Evolutionary conservation across 2,329 filamentous ascomycete genomes (phyloP).

Genomic region (Aspergillus pseudoglaucus): DNA sequence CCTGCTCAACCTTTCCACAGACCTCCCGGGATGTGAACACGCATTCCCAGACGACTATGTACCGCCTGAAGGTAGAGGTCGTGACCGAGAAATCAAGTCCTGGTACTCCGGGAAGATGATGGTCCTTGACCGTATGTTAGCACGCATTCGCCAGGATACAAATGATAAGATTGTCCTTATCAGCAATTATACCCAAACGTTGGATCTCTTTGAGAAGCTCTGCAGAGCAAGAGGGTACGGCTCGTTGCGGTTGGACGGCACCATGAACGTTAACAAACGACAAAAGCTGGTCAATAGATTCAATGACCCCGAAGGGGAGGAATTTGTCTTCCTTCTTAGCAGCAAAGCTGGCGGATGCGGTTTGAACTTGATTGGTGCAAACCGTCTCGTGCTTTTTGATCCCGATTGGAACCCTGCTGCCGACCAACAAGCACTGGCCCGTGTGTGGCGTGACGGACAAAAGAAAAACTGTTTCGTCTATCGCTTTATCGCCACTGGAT

Average conservation of each 20-base stretch:
- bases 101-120: constrained; percentile 99
- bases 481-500: constrained; percentile 96
- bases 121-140: constrained; percentile 95
- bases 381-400: constrained; percentile 91
- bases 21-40: constrained; percentile 79
- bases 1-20: constrained; percentile 71
- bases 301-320: constrained; percentile 82
- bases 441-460: constrained; percentile 97
- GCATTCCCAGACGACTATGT: constrained; percentile 81
- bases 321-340: constrained; percentile 93
- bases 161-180: constrained; percentile 99
- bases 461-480: constrained; percentile 99
- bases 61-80: constrained; percentile 76
- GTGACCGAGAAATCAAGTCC: constrained; percentile 85
- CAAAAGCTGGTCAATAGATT: constrained; percentile 97
- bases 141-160: constrained; percentile 87
- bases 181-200: constrained; percentile 94
- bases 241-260: constrained; percentile 82
- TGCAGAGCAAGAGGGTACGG: constrained; percentile 83
- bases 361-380: constrained; percentile 90
- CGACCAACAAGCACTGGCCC: constrained; percentile 91
- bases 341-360: constrained; percentile 96
- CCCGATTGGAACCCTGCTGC: constrained; percentile 97
- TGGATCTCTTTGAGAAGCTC: constrained; percentile 88
- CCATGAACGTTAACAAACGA: constrained; percentile 95